Percentiles rank a stretch among this genome's conserved stretches.
Conservation (phyloP, 805 yeast species). For the Suhomyces pyralidae region DNA sequence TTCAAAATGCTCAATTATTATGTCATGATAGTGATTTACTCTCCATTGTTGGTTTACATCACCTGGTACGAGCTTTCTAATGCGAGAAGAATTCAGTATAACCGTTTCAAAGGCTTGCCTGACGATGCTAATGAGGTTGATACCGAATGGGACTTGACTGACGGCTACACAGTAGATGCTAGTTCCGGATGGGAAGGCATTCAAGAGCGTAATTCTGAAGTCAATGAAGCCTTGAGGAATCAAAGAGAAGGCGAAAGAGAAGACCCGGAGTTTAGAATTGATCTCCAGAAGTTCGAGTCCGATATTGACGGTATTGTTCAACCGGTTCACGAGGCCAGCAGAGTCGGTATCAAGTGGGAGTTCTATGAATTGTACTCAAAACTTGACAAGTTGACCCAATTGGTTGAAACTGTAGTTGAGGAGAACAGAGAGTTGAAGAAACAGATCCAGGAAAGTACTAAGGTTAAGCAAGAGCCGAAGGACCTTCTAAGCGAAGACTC, state of each 20-base stretch:
- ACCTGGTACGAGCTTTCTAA: slow-evolving; percentile 61
- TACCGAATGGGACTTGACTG: slow-evolving; percentile 79
- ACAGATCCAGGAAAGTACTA: slow-evolving; percentile 5
- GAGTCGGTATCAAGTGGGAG: slow-evolving; percentile 63
- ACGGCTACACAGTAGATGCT: slow-evolving; percentile 55
- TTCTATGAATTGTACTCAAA: slow-evolving; percentile 52
- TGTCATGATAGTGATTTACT: slow-evolving; percentile 63
- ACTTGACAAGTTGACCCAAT: slow-evolving; percentile 43
- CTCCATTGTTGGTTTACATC: slow-evolving; percentile 61
- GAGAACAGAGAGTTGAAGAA: slow-evolving; percentile 31
- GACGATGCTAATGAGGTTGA: slow-evolving; percentile 81
- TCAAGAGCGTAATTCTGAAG: slow-evolving; percentile 38
- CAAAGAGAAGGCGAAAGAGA: slow-evolving; percentile 63
- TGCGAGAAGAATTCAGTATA: slow-evolving; percentile 70
- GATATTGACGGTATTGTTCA: slow-evolving; percentile 52
- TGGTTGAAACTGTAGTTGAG: slow-evolving; percentile 38
- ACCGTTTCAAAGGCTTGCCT: slow-evolving; percentile 56
- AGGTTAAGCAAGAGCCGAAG: not conserved
- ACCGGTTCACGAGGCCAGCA: slow-evolving; percentile 55
- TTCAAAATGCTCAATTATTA: slow-evolving; percentile 45
- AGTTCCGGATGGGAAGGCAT: slow-evolving; percentile 35
- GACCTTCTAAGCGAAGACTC: not conserved
- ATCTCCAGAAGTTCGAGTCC: slow-evolving; percentile 47
- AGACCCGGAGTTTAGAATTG: slow-evolving; percentile 66
- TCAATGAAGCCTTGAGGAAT: slow-evolving; percentile 34